Base-by-base conservation (phyloP, 2,329 filamentous ascomycete genomes). In the Penicillium occitanis region DNA sequence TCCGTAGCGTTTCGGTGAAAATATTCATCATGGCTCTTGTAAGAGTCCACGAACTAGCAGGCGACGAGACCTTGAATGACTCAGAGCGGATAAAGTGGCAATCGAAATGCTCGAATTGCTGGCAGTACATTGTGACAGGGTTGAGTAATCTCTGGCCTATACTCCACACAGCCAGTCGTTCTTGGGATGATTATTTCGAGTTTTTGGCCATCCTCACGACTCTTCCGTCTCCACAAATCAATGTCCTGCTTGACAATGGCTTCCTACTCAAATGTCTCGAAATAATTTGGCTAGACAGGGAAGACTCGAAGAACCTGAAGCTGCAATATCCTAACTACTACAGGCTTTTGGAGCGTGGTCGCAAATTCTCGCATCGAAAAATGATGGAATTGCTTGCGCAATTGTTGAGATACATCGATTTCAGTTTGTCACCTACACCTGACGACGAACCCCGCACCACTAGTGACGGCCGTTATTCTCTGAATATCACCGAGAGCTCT, bases 161-260 rank as follows among this genome's bases (percentile, higher is more conserved):
- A n/a, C 87, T 92, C 65, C 87, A 91, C 67, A 76, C 80, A 2
- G 81, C 84, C 55, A 79, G 87, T 33, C 86, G 88, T 65, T 85
- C 90, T 2, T 95, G 91, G 91, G 86, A 88, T 50, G 91, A 94
- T 71, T 89, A 90, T 66, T 94, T 94, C 73, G 85, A 85, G 13
- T 83, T 90, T n/a, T 81, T 93, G 68, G 73, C 85, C n/a, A 80
- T 80, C n/a, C 89, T 93, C 73, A 87, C 87, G 14, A 82, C 80
- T 55, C 77, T 91, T 64, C 90, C 90, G 0, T 77, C 81, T 2
- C 75, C 82, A 5, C 88, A 92, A 74, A 81, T 85, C 22, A 80
- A 81, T 1, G 73, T 84, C 5, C 80, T 93, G 28, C 80, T 93
- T 28, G 84, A 87, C 11, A 80, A 83, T 37, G 84, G 86, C 28